Evolutionary conservation across 495 filamentous ascomycete species (phyloP), one percentile per base, ranked within the genome.

Genomic region (Mytilinidion resinicola): DNA sequence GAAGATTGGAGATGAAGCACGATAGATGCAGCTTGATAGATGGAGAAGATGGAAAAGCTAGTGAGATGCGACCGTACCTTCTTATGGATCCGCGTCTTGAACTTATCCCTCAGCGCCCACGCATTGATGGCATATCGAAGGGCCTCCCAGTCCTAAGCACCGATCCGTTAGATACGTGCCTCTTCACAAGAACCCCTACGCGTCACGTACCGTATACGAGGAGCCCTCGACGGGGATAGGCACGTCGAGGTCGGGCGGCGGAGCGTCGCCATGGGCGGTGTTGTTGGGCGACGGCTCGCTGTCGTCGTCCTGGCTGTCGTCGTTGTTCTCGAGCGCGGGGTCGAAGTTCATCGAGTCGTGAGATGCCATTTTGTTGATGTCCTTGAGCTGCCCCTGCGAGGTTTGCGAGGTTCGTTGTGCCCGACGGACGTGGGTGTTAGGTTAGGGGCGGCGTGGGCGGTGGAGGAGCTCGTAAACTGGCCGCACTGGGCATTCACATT

Each of bases 41-140:
- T 30, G 25, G 25, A 30, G 25, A 30, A 3, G 25, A 30, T 30
- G 25, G 25, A 30, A 30, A 6, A 30, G 25, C 2, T 30, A 30
- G 6, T 30, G 25, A 30, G 25, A 30, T 30, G 25, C 9, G 39
- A 42, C 1, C 4, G 11, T 42, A 42, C 39, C 39, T 57, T 57
- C 46, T 57, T 57, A 6, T 33, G n/a, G 2, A 36, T 15, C 10
- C 55, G 55, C 46, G 55, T 17, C 25, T 57, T 15, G 55, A 57
- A 57, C 25, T 54, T 54, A 11, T 57, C 55, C 11, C 55, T 49
- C 47, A 57, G 33, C 55, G 55, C 25, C 55, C 55, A 57, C 11
- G 55, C 19, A 25, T 57, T 53, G 11, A 57, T 53, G 47, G 47
- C 47, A 39, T 57, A 25, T 17, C 55, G 43, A 20, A 57, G 55